phyloP scores from a whole-genome alignment of 495 filamentous ascomycete genomes.

The Podospora comata region DNA sequence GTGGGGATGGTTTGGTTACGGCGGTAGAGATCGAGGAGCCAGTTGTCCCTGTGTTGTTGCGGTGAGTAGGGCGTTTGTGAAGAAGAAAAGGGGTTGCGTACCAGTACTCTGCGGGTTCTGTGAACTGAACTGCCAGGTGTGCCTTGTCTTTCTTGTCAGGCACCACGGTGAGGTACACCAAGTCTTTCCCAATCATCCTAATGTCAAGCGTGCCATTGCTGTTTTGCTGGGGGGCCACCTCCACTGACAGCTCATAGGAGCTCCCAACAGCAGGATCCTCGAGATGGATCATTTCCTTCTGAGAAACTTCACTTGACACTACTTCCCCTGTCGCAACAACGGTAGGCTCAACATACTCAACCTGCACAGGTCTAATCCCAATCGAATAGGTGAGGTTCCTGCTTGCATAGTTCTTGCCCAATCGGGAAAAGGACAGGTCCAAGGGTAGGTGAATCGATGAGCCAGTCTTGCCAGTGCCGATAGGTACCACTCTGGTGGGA shows the following conservation, averaged over 20 bases:
- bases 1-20: constrained; percentile 4
- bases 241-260: background rate
- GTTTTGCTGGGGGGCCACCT: background rate
- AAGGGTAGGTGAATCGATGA: background rate
- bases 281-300: constrained; percentile 1
- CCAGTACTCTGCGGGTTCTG: constrained; percentile 2
- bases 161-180: background rate
- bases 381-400: background rate
- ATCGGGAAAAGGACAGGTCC: background rate
- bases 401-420: background rate
- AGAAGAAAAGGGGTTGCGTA: background rate
- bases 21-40: constrained; percentile 6
- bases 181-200: background rate
- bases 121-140: constrained; percentile 6
- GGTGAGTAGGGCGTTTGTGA: background rate
- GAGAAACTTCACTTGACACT: background rate
- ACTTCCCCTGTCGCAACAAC: background rate
- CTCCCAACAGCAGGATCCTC: background rate
- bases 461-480: background rate
- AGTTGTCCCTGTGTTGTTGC: background rate
- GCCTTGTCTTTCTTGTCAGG: background rate
- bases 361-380: background rate
- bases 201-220: background rate
- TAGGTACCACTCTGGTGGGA: background rate
- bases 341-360: background rate